phyloP scores from a whole-genome alignment of 169 alveolate species.

The Fabrea salina region DNA sequence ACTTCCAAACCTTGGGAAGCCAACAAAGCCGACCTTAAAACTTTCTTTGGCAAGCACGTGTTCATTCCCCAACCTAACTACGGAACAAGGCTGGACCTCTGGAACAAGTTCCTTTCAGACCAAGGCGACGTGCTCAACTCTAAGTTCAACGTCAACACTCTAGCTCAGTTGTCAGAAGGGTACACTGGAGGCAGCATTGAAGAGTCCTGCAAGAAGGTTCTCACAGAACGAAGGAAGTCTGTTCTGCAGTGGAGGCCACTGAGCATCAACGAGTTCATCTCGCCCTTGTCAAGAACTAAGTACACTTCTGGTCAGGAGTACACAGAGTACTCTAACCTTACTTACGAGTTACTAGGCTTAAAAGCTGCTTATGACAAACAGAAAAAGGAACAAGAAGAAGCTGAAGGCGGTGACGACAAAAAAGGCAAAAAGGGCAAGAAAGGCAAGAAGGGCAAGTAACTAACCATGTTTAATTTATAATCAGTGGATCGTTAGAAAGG shows the following conservation, averaged over 20 bases:
- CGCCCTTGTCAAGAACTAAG: slow-evolving; percentile 51
- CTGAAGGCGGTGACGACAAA: background rate
- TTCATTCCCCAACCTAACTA: slow-evolving; percentile 86
- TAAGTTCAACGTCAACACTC: slow-evolving; percentile 66
- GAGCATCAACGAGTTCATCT: slow-evolving; percentile 49
- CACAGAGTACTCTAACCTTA: background rate
- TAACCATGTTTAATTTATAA: no score
- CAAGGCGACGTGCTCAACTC: slow-evolving; percentile 54
- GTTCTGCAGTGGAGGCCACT: slow-evolving; percentile 52
- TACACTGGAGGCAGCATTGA: slow-evolving; percentile 77
- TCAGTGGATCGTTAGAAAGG: no score
- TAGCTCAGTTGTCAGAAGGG: slow-evolving; percentile 78
- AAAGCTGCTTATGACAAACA: slow-evolving; percentile 29
- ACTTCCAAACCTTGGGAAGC: slow-evolving; percentile 82
- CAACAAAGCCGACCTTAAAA: slow-evolving; percentile 69
- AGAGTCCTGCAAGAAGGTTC: slow-evolving; percentile 53
- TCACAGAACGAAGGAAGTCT: slow-evolving; percentile 57
- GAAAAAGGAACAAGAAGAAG: slow-evolving; percentile 20
- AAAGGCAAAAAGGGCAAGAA: slow-evolving; percentile 3
- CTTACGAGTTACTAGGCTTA: slow-evolving; percentile 4
- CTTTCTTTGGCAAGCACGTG: slow-evolving; percentile 79
- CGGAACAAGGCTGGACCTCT: slow-evolving; percentile 76
- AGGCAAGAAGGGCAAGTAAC: background rate
- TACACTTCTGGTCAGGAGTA: background rate
- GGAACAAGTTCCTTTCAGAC: slow-evolving; percentile 51